phyloP scores from a whole-genome alignment of 352 stramenopile genomes.

The Discostella stelligera region DNA sequence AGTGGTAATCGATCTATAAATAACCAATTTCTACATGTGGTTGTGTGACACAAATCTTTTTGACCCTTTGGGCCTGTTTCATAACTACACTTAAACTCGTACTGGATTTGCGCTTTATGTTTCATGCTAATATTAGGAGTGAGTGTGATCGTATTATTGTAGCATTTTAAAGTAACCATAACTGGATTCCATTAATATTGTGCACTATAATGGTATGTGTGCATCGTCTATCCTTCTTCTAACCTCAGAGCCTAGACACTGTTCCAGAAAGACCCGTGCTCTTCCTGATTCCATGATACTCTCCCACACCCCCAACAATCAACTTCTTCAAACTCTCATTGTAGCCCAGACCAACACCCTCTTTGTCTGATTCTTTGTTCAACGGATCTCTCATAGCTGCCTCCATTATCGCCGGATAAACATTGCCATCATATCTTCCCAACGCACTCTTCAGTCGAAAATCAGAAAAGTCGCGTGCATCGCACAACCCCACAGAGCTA shows the following conservation, averaged over 20 bases:
- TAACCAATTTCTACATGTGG: too few relatives aligned
- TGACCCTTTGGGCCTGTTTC: too few relatives aligned
- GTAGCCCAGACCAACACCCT: constrained; percentile 63
- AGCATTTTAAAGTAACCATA: too few relatives aligned
- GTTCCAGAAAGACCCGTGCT: constrained; percentile 42
- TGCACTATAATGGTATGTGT: too few relatives aligned
- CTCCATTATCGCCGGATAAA: constrained; percentile 80
- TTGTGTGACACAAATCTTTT: too few relatives aligned
- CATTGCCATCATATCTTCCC: constrained; percentile 77
- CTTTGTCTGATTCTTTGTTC: constrained; percentile 56
- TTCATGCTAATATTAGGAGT: too few relatives aligned
- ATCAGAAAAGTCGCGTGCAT: constrained; percentile 79
- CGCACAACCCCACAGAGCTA: constrained; percentile 75
- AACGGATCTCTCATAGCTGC: constrained; percentile 72
- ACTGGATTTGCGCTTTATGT: too few relatives aligned
- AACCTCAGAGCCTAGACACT: constrained; percentile 35
- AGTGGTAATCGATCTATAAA: too few relatives aligned
- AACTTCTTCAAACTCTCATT: constrained; percentile 73
- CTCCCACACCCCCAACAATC: constrained; percentile 67
- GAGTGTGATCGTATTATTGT: too few relatives aligned
- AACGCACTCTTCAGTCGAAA: constrained; percentile 80
- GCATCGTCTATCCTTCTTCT: not conserved
- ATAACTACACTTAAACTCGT: too few relatives aligned
- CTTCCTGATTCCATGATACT: constrained; percentile 44
- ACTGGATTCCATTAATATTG: too few relatives aligned